Percentiles rank a stretch among this genome's conserved stretches.
These are phyloP conservation scores for Ophiostoma ips DNA, from an alignment of 2,329 filamentous ascomycete species.

Conservation along the genomic window DNA sequence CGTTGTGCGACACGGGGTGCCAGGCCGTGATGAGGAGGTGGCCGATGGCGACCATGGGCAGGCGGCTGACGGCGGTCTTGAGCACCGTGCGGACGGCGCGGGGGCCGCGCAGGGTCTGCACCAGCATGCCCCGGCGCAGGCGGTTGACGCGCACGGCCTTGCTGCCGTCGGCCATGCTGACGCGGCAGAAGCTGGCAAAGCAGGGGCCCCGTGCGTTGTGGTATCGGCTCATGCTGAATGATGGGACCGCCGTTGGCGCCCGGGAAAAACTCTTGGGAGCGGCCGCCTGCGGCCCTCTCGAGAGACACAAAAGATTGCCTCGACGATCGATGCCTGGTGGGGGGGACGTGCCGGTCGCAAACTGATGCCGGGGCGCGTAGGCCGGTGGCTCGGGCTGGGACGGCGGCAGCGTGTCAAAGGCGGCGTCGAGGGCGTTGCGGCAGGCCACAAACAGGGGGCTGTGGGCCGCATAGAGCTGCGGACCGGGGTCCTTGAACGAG, in stretches of 20 bases:
- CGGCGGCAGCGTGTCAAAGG: constrained; percentile 33
- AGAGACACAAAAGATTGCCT: too few species aligned
- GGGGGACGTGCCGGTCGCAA: too few species aligned
- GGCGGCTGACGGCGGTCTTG: constrained; percentile 29
- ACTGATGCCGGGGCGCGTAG: too few species aligned
- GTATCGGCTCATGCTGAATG: constrained; percentile 29
- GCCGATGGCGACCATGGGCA: constrained; percentile 31
- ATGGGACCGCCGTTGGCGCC: too few species aligned
- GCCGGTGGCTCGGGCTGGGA: constrained; percentile 30
- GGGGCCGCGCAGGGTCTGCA: constrained; percentile 36
- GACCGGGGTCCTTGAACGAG: constrained; percentile 47
- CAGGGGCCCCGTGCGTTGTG: constrained; percentile 31
- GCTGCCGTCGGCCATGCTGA: constrained; percentile 29
- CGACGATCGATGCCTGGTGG: too few species aligned
- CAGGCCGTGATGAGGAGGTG: constrained; percentile 41
- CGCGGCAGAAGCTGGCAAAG: constrained; percentile 36
- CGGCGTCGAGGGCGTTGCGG: constrained; percentile 32
- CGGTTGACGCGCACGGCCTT: constrained; percentile 25
- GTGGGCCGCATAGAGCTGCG: constrained; percentile 35
- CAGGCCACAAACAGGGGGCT: constrained; percentile 39
- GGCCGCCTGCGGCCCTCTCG: too few species aligned
- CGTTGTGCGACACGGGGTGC: constrained; percentile 34
- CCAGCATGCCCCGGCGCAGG: constrained; percentile 31
- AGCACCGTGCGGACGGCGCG: constrained; percentile 37
- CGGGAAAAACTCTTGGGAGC: too few species aligned